These are phyloP conservation scores for Porcisia deanei DNA, from an alignment of 208 protist genomes.

Conservation along the genomic window DNA sequence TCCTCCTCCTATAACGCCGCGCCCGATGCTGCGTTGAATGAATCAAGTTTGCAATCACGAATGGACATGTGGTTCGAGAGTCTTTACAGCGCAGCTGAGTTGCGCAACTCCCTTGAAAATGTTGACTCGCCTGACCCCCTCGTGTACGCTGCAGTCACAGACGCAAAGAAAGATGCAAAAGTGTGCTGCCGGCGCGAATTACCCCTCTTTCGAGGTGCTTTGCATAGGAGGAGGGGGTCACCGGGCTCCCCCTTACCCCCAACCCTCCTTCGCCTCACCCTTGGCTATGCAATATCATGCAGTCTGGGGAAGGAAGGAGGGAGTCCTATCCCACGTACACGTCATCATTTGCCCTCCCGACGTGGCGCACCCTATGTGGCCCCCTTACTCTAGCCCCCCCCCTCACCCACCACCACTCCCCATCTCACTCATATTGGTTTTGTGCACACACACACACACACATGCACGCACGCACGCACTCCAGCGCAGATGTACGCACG, in stretches of 20 bases:
- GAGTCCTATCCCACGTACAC: background rate
- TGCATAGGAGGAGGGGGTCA: no score
- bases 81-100: background rate
- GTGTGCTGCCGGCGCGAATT: background rate
- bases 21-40: background rate
- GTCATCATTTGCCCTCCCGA: background rate
- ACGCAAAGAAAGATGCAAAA: background rate
- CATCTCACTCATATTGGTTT: background rate
- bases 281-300: no score
- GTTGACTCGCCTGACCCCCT: background rate
- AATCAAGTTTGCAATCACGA: background rate
- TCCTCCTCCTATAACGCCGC: background rate
- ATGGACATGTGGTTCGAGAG: background rate
- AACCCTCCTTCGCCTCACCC: no score
- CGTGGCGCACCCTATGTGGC: background rate
- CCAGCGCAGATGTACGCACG: slow-evolving; percentile 72
- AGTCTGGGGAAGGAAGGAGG: no score
- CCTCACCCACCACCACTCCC: background rate
- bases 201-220: no score
- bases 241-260: no score
- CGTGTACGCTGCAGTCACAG: background rate
- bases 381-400: background rate
- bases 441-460: background rate
- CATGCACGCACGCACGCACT: background rate
- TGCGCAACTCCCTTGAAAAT: background rate